Percentiles rank a stretch among this genome's conserved stretches.
phyloP scores from a whole-genome alignment of 257 asterid genomes.

The Hygrophila difformis region DNA sequence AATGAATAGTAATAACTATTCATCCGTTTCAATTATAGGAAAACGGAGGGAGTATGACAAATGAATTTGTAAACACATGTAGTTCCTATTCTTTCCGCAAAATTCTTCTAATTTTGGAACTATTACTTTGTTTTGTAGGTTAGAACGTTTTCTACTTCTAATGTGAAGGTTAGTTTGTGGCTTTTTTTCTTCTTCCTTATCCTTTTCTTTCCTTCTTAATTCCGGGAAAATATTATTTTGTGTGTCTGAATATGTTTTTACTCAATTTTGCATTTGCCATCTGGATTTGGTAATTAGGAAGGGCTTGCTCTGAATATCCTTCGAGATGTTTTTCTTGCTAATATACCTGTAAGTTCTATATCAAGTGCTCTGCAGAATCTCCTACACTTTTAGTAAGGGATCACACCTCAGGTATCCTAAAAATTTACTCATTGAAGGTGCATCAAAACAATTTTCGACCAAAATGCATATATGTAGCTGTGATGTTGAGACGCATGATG shows the following conservation, averaged over 20 bases:
- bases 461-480: slow-evolving; percentile 91
- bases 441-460: slow-evolving; percentile 61
- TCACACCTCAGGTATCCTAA: background rate
- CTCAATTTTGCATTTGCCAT: slow-evolving; percentile 7
- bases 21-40: too few relatives aligned
- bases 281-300: slow-evolving; percentile 35
- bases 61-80: slow-evolving; percentile 1
- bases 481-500: slow-evolving; percentile 95
- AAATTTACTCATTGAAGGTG: slow-evolving; percentile 54
- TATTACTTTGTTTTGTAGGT: slow-evolving; percentile 37
- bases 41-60: too few relatives aligned
- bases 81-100: slow-evolving; percentile 1
- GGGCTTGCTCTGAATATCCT: slow-evolving; percentile 63
- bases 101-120: slow-evolving; percentile 3
- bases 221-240: slow-evolving; percentile 1
- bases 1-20: too few relatives aligned
- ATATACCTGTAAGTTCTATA: slow-evolving; percentile 57
- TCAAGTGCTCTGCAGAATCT: slow-evolving; percentile 6
- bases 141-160: slow-evolving; percentile 24
- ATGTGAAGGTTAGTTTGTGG: slow-evolving; percentile 34
- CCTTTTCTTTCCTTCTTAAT: slow-evolving; percentile 4
- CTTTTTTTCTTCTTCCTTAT: background rate
- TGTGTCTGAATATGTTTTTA: too few relatives aligned
- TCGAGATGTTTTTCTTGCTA: slow-evolving; percentile 62
- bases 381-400: slow-evolving; percentile 11